Percentiles rank a stretch among this genome's conserved stretches.
These are phyloP conservation scores for Eucalyptus polyanthemos DNA, from an alignment of 345 rosid species.

Conservation along the genomic window DNA sequence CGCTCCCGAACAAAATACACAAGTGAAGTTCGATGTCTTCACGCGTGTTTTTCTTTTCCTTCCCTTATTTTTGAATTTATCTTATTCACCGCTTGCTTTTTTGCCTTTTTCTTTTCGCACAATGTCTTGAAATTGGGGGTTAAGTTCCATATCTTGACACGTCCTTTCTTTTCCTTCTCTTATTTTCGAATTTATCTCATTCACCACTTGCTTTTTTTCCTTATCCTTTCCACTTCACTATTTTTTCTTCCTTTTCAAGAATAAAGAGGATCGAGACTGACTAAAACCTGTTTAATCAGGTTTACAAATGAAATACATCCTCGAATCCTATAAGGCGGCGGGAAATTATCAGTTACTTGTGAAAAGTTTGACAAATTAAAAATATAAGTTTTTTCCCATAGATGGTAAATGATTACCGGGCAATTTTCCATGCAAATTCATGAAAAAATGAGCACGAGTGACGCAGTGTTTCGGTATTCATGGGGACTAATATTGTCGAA, in stretches of 20 bases:
- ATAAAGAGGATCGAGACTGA: background rate
- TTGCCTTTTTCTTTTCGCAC: background rate
- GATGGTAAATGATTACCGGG: background rate
- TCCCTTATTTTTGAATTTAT: background rate
- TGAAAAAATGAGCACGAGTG: background rate
- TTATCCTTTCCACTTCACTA: background rate
- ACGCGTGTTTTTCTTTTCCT: background rate
- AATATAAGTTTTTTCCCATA: fast-evolving
- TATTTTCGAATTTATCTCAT: background rate
- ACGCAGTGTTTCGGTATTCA: background rate
- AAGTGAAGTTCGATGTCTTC: background rate
- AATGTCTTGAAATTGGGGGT: too few species aligned
- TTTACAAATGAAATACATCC: background rate
- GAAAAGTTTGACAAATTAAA: background rate
- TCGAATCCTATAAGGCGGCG: fast-evolving
- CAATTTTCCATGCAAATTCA: background rate
- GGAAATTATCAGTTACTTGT: fast-evolving
- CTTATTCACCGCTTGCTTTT: background rate
- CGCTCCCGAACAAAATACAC: background rate
- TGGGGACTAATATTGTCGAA: background rate
- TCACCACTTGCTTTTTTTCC: background rate
- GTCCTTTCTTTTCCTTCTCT: too few species aligned
- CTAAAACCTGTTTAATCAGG: background rate
- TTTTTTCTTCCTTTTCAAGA: background rate
- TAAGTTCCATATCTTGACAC: too few species aligned